These are phyloP conservation scores for Arabidopsis arenosa DNA, from an alignment of 345 rosid species.

Conservation along the genomic window DNA sequence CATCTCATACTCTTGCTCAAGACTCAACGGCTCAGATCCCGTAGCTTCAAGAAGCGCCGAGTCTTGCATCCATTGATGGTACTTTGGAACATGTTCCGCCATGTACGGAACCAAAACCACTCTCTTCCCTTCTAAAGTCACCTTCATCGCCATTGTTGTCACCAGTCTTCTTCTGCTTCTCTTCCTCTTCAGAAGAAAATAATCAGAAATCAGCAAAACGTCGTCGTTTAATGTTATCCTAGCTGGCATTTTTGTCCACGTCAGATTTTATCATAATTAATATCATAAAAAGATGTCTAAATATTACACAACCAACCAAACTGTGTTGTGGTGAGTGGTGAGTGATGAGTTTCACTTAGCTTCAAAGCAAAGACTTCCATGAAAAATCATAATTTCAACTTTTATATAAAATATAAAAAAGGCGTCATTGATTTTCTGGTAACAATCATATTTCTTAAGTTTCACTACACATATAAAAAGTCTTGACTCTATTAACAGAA, in stretches of 20 bases:
- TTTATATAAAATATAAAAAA: not conserved
- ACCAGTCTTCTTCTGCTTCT: constrained; percentile 1
- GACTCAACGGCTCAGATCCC: constrained; percentile 87
- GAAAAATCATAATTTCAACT: constrained; percentile 30
- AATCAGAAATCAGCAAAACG: not conserved
- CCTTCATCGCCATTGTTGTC: constrained; percentile 47
- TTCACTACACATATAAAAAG: constrained; percentile 13
- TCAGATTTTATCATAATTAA: constrained; percentile 29
- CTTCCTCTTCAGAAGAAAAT: not conserved
- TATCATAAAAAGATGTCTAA: constrained; percentile 30
- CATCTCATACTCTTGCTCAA: constrained; percentile 80
- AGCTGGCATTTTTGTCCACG: constrained; percentile 22
- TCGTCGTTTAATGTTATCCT: not conserved
- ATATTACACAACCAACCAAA: constrained; percentile 47
- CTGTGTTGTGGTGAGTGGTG: constrained; percentile 11
- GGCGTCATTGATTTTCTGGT: constrained; percentile 20
- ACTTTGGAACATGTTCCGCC: constrained; percentile 79
- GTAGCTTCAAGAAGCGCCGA: constrained; percentile 80
- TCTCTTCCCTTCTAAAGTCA: constrained; percentile 80
- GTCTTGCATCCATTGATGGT: constrained; percentile 95
- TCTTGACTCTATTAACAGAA: not conserved
- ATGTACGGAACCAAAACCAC: constrained; percentile 81
- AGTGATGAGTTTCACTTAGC: constrained; percentile 47
- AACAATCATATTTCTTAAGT: constrained; percentile 8
- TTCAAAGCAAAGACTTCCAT: constrained; percentile 57